Evolutionary conservation across 257 asterid species (phyloP).

Genomic region (Haberlea rhodopensis): DNA sequence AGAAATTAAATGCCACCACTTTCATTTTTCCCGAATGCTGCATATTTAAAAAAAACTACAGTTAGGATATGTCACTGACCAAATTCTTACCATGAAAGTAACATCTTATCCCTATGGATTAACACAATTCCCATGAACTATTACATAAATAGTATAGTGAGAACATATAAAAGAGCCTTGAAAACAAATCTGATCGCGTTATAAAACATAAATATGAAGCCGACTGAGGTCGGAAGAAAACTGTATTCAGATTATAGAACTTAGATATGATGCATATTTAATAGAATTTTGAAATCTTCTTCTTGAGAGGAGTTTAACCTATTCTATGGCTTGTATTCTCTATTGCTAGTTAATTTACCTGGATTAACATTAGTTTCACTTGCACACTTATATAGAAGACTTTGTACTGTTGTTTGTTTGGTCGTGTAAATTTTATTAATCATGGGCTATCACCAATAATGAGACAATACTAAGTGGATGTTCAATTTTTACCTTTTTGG

Average conservation of each 20-base stretch:
- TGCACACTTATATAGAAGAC: slow-evolving; percentile 13
- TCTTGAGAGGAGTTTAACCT: not conserved
- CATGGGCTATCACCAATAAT: slow-evolving; percentile 30
- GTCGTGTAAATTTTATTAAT: slow-evolving; percentile 4
- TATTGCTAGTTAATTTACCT: slow-evolving; percentile 20
- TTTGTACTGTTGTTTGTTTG: slow-evolving; percentile 28
- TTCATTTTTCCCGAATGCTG: slow-evolving; percentile 26
- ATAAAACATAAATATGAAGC: too few relatives aligned
- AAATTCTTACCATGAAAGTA: not conserved
- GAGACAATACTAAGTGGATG: slow-evolving; percentile 35
- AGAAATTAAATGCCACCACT: slow-evolving; percentile 24
- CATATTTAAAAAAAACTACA: not conserved
- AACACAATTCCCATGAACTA: too few relatives aligned
- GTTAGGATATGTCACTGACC: not conserved
- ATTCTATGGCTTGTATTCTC: not conserved
- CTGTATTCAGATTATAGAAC: too few relatives aligned
- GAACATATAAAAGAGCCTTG: too few relatives aligned
- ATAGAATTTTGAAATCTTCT: too few relatives aligned
- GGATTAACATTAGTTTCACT: not conserved
- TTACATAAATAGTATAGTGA: too few relatives aligned
- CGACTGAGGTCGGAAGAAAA: too few relatives aligned
- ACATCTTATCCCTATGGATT: not conserved
- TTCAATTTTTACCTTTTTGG: slow-evolving; percentile 23
- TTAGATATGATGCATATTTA: too few relatives aligned
- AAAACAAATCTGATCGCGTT: too few relatives aligned